Percentiles rank a stretch among this genome's conserved stretches.
These are phyloP conservation scores for Kernera saxatilis DNA, from an alignment of 345 rosid genomes.

Conservation along the genomic window DNA sequence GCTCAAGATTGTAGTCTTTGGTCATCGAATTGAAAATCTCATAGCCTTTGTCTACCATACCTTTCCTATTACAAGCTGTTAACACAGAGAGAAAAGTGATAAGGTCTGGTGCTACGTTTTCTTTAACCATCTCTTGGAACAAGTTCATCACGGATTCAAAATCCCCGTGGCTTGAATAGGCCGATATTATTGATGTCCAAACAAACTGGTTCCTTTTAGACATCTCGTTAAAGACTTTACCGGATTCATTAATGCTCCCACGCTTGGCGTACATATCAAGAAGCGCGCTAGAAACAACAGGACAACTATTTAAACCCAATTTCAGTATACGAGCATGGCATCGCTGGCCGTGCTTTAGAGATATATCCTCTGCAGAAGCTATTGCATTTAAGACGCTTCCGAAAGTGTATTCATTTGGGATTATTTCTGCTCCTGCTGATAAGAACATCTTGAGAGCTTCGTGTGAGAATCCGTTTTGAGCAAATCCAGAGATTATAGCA, in stretches of 20 bases:
- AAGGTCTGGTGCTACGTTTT: conserved; percentile 60
- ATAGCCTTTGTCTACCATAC: conserved; percentile 68
- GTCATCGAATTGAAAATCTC: conserved; percentile 53
- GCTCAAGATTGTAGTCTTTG: conserved; percentile 52
- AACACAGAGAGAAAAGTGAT: conserved; percentile 73
- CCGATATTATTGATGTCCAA: conserved; percentile 91
- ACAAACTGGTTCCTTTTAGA: conserved; percentile 49
- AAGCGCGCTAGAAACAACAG: conserved; percentile 67
- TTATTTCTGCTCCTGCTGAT: conserved; percentile 36
- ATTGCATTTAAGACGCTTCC: conserved; percentile 85
- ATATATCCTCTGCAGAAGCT: conserved; percentile 66
- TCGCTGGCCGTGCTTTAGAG: conserved; percentile 64
- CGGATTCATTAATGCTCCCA: conserved; percentile 68
- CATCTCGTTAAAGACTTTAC: conserved; percentile 54
- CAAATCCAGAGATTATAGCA: conserved; percentile 78
- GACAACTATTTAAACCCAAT: conserved; percentile 51
- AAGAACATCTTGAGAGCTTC: conserved; percentile 52
- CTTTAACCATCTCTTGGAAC: conserved; percentile 56
- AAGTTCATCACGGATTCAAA: conserved; percentile 58
- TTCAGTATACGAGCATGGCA: conserved; percentile 71
- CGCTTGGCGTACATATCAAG: conserved; percentile 96
- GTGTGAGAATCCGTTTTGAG: conserved; percentile 54
- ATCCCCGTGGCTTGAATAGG: conserved; percentile 83
- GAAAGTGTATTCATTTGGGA: conserved; percentile 69
- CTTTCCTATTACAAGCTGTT: conserved; percentile 73